Conservation (phyloP, 2,329 filamentous ascomycete species). For the Exophiala sp. region DNA sequence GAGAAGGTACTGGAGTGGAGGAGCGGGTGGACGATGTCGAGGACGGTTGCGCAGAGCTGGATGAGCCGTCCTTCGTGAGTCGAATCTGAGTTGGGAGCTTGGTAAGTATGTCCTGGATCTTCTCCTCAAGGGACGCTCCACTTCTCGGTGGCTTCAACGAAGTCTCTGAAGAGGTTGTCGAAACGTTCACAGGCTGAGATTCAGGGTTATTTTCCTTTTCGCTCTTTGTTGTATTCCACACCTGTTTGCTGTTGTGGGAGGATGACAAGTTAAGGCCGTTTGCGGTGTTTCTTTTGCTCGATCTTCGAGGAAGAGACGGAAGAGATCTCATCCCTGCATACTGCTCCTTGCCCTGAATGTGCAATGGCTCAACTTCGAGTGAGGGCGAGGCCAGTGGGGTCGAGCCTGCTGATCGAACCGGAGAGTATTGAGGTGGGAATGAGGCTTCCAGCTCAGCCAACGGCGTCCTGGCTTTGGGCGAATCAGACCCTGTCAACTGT, state of each 20-base stretch:
- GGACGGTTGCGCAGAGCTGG: slow-evolving; percentile 31
- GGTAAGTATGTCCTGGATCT: slow-evolving; percentile 71
- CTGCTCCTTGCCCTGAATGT: slow-evolving; percentile 7
- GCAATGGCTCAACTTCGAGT: slow-evolving; percentile 18
- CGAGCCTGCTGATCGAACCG: slow-evolving; percentile 5
- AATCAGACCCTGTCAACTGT: slow-evolving; percentile 26
- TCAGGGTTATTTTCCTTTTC: not conserved
- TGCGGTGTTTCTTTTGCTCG: slow-evolving; percentile 28
- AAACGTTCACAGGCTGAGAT: not conserved
- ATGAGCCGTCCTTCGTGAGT: slow-evolving; percentile 46
- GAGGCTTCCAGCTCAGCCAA: slow-evolving; percentile 28
- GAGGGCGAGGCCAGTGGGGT: slow-evolving; percentile 20
- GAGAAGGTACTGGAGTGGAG: slow-evolving; percentile 58
- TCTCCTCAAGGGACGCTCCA: slow-evolving; percentile 61
- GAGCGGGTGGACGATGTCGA: slow-evolving; percentile 39
- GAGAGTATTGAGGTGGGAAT: not conserved
- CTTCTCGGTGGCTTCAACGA: not conserved
- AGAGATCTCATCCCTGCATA: not conserved
- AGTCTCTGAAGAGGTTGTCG: not conserved
- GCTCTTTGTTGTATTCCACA: slow-evolving; percentile 17
- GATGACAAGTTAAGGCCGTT: slow-evolving; percentile 3
- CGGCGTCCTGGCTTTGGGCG: slow-evolving; percentile 18
- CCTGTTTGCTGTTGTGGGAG: slow-evolving; percentile 11
- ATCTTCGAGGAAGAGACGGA: slow-evolving; percentile 26
- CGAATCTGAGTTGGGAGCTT: slow-evolving; percentile 74